Base-by-base conservation (phyloP, 2,329 filamentous ascomycete species). In the Trematosphaeria pertusa region DNA sequence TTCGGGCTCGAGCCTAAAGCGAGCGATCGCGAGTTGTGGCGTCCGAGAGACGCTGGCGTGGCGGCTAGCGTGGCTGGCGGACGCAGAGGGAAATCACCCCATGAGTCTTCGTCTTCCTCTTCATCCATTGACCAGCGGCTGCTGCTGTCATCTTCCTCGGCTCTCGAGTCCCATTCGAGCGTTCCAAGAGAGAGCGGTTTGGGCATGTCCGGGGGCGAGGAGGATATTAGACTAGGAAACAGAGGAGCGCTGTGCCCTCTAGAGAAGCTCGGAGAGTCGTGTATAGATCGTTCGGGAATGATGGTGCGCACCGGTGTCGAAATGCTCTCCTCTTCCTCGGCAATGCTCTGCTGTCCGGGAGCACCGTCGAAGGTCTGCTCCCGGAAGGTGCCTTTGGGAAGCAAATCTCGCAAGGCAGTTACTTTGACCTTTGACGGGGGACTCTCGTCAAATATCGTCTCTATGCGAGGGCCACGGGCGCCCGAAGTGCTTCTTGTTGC, bases 381-480 rank as follows among this genome's bases (percentile, higher is more conserved):
- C 15, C 67, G 62, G 49, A 79, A 76, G 22, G 75, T 71, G 17
- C 75, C 75, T 41, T 75, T 72, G 21, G 75, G 75, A 7, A 80
- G 69, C 14, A 81, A 69, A 54, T 81, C 77, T 47, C 76, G 73
- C 35, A 82, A 67, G 44, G 73, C 71, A 42, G 73, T 67, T 40
- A 76, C 58, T 57, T 73, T 77, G 50, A 71, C 62, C 52, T 75
- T 75, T 36, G 66, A 70, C 35, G 70, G 62, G 26, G 86, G 87
- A 11, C 87, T 89, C 59, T 92, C 88, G 71, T 92, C 88, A 69
- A 91, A 92, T 77, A 91, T 88, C 18, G 85, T 89, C 63, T 91
- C 88, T 38, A 91, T 84, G 37, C 79, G 75, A 12, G 88, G 87
- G 20, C 87, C 87, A 64, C 89, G 85, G 36, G 85, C 80, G 24